A percentile compares a stretch with the other conserved stretches of the same genome.
phyloP scores from a whole-genome alignment of 345 rosid genomes.

The Gossypium anomalum region DNA sequence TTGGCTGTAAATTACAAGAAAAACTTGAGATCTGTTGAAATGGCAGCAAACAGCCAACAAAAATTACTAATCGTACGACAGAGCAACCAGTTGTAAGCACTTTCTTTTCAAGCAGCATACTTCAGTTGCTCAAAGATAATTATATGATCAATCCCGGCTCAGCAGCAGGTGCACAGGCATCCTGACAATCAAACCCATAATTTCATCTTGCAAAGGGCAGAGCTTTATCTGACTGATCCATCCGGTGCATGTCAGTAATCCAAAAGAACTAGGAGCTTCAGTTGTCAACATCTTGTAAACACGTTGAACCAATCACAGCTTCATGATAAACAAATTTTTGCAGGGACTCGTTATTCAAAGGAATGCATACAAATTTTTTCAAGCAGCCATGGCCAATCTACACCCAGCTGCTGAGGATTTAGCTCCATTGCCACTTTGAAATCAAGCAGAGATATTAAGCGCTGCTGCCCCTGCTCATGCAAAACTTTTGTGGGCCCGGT shows the following conservation, averaged over 20 bases:
- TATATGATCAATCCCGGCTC: constrained; percentile 35
- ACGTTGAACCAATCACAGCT: constrained; percentile 32
- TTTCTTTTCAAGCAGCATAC: constrained; percentile 27
- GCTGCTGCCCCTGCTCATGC: constrained; percentile 42
- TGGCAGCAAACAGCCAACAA: constrained; percentile 35
- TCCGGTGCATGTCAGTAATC: constrained; percentile 31
- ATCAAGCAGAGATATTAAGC: constrained; percentile 69
- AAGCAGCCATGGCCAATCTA: constrained; percentile 80
- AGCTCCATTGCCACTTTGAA: constrained; percentile 94
- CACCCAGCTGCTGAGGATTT: constrained; percentile 86
- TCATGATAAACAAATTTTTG: constrained; percentile 27
- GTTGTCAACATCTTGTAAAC: constrained; percentile 19
- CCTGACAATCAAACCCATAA: constrained; percentile 28
- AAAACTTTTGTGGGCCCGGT: constrained; percentile 33
- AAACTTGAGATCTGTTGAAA: constrained; percentile 33
- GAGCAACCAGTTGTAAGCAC: constrained; percentile 34
- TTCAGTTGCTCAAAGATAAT: constrained; percentile 36
- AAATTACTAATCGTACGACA: constrained; percentile 45
- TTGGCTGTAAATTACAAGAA: constrained; percentile 50
- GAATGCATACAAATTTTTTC: constrained; percentile 67
- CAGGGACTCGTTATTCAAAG: constrained; percentile 41
- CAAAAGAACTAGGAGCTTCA: constrained; percentile 21
- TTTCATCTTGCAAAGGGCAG: constrained; percentile 30
- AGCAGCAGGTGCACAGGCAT: constrained; percentile 35
- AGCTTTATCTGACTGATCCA: constrained; percentile 30